A percentile compares a stretch with the other conserved stretches of the same genome.
Conservation (phyloP, 2,329 filamentous ascomycete genomes). For the Penicillium sp. region DNA sequence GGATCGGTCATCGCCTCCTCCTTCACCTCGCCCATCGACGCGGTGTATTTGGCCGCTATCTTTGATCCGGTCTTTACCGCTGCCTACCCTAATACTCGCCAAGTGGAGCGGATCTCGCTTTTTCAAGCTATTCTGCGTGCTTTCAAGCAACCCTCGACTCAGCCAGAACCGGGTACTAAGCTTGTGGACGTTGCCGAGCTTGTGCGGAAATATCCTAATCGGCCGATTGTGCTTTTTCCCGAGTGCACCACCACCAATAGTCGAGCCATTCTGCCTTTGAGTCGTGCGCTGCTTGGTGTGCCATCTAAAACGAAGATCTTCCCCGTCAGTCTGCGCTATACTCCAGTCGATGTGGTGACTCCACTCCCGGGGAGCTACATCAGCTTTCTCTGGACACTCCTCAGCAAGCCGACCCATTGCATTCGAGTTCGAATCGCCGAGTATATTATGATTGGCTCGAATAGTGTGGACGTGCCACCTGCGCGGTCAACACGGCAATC, state of each 20-base stretch:
- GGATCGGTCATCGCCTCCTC: constrained; percentile 81
- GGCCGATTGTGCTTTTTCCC: constrained; percentile 80
- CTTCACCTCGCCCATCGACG: constrained; percentile 87
- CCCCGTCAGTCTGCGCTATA: constrained; percentile 84
- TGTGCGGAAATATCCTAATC: constrained; percentile 60
- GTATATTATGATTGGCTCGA: constrained; percentile 45
- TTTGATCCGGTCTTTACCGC: constrained; percentile 94
- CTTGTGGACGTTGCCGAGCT: constrained; percentile 61
- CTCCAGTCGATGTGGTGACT: constrained; percentile 82
- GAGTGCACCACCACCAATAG: constrained; percentile 95
- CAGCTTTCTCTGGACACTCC: constrained; percentile 76
- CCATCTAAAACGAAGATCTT: constrained; percentile 70
- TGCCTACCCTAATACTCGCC: constrained; percentile 67
- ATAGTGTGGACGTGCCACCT: constrained; percentile 16
- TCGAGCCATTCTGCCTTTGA: constrained; percentile 77
- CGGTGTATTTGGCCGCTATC: constrained; percentile 87
- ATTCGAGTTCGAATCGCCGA: constrained; percentile 89
- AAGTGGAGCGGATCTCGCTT: constrained; percentile 71
- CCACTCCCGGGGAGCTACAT: constrained; percentile 70
- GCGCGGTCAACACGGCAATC: constrained; percentile 22
- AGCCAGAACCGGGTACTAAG: constrained; percentile 43
- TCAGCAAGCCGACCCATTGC: constrained; percentile 77
- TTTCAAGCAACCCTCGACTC: constrained; percentile 54
- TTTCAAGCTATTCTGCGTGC: constrained; percentile 68
- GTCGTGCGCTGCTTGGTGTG: constrained; percentile 65